Evolutionary conservation across 192 early-diverging fungal species (phyloP), one percentile per base, ranked within the genome.

Genomic region (Coemansia sp.): DNA sequence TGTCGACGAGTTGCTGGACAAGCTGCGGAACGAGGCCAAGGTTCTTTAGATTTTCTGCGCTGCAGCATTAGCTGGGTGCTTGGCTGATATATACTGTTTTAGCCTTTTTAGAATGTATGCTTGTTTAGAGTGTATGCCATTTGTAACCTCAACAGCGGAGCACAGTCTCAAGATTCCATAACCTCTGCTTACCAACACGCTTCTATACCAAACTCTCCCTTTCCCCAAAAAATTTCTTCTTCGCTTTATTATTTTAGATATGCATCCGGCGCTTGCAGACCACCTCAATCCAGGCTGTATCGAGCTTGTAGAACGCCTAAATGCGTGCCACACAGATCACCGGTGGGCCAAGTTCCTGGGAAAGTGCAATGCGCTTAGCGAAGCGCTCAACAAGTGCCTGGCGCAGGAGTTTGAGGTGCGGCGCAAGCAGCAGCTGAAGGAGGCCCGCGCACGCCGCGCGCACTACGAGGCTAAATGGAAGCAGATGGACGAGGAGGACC

Each of bases 1-100:
- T 50, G 96, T 99, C 19, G 96, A 99, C 78, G 96, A 94, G 53
- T 83, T 94, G 53, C 65, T 94, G 51, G 83, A 86, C 65, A 94
- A 94, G 86, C 85, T 94, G 50, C 89, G 87, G 73, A 86, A 84
- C 81, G 88, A 90, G 63, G 84, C 86, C 62, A 82, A 82, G 59
- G 88, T 87, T 3, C 69, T 90, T 47, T 90, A 84, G 78, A 16
- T 36, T 46, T 26, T 26, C 23, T 26, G 23, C 23, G 4, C 4
- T 26, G 23, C 23, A 26, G 23, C 23, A 26, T 26, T 3, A 14
- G 40, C n/a, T 14, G 40, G 6, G n/a, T 14, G 40, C 9, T n/a
- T 11, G 40, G 18, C 40, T 5, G 14, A 16, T 14, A 6, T 5
- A 14, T 20, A 11, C 39, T 3, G 39, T 15, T 41, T 41, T 41